Conservation (phyloP, 2,329 filamentous ascomycete species). For the Penicillium freii region DNA sequence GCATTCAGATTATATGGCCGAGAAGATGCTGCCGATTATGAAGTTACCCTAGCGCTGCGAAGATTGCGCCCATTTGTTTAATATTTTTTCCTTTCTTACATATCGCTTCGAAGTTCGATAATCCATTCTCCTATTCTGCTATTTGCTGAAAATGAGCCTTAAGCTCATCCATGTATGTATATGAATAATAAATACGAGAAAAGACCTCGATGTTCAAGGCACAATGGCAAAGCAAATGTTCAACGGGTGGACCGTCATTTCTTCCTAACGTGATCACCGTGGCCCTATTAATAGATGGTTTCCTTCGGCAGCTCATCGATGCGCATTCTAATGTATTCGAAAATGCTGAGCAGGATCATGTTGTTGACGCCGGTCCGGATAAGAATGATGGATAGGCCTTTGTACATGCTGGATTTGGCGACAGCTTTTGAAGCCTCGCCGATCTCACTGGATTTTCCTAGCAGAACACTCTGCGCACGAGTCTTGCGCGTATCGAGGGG, state of each 20-base stretch:
- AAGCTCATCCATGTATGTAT: conserved; percentile 25
- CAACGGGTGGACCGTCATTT: background rate
- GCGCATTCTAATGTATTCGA: conserved; percentile 46
- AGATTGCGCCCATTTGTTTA: background rate
- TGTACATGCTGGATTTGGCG: conserved; percentile 47
- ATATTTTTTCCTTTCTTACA: background rate
- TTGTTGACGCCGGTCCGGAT: conserved; percentile 49
- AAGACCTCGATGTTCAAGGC: background rate
- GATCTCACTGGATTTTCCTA: conserved; percentile 44
- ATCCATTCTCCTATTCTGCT: conserved; percentile 24
- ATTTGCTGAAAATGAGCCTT: conserved; percentile 24
- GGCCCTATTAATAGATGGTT: background rate
- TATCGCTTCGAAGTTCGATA: background rate
- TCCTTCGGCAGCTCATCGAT: conserved; percentile 42
- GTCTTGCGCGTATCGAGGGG: conserved; percentile 50
- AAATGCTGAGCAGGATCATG: conserved; percentile 49
- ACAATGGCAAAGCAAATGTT: background rate
- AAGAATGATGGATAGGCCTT: conserved; percentile 49
- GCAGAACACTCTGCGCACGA: conserved; percentile 48
- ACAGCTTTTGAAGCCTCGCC: conserved; percentile 42
- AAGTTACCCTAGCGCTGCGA: background rate
- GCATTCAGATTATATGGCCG: background rate
- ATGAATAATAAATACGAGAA: conserved; percentile 11
- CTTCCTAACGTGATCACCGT: background rate
- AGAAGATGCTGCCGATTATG: background rate